A percentile compares a stretch with the other conserved stretches of the same genome.
phyloP scores from a whole-genome alignment of 805 yeast species.

The Kluyveromyces nonfermentans region DNA sequence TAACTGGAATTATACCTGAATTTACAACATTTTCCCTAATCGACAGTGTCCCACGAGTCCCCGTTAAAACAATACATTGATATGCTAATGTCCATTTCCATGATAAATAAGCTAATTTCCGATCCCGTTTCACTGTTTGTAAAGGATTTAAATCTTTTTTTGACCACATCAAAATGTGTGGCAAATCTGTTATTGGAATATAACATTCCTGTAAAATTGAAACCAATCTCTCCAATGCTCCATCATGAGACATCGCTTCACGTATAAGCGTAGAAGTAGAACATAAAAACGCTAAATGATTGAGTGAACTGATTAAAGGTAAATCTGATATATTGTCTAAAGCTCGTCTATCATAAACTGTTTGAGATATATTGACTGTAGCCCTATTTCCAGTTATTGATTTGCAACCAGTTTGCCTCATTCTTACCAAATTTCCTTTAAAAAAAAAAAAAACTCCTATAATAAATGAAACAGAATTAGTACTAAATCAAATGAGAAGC shows the following conservation, averaged over 20 bases:
- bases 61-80: conserved; percentile 84
- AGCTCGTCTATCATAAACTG: conserved; percentile 86
- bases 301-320: conserved; percentile 85
- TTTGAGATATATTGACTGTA: conserved; percentile 82
- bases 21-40: conserved; percentile 80
- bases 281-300: conserved; percentile 79
- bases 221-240: conserved; percentile 84
- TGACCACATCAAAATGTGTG: conserved; percentile 10
- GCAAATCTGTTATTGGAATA: conserved; percentile 18
- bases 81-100: conserved; percentile 97
- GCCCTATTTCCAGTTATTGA: conserved; percentile 76
- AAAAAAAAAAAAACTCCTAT: not conserved
- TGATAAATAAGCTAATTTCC: conserved; percentile 49
- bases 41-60: conserved; percentile 85
- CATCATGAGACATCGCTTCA: conserved; percentile 81
- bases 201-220: conserved; percentile 79
- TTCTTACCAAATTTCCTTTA: too few species aligned
- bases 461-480: not conserved
- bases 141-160: conserved; percentile 9
- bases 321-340: conserved; percentile 82
- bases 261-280: conserved; percentile 82
- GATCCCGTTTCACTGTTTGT: conserved; percentile 26
- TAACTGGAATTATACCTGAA: conserved; percentile 84
- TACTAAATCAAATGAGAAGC: not conserved
- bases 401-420: conserved; percentile 87